Conservation (phyloP, 139 green algal species). For the Spirogloea muscicola region DNA sequence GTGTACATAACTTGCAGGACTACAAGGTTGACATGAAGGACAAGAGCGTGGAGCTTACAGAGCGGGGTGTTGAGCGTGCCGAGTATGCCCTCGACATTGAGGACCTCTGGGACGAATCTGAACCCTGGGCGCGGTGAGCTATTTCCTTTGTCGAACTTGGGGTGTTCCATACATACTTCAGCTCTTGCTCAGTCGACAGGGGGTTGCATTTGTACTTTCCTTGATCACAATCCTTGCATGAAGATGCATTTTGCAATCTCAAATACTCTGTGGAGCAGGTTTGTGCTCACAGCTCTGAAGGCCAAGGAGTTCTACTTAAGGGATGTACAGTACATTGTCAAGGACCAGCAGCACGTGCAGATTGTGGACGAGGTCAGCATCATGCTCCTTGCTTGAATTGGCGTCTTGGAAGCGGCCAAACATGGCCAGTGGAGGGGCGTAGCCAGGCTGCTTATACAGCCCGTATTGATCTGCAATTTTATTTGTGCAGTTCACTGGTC, state of each 20-base stretch:
- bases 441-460: neutral
- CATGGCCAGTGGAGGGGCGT: neutral
- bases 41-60: slow-evolving; percentile 38
- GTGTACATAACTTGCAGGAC: slow-evolving; percentile 30
- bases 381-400: no score
- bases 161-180: no score
- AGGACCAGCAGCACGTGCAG: slow-evolving; percentile 49
- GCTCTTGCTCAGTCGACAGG: no score
- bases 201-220: no score
- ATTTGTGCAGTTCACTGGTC: slow-evolving; percentile 27
- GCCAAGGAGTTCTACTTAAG: slow-evolving; percentile 54
- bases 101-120: slow-evolving; percentile 41
- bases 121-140: no score
- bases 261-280: slow-evolving; percentile 64
- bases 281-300: slow-evolving; percentile 54
- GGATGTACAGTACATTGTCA: slow-evolving; percentile 69
- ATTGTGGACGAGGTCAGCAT: slow-evolving; percentile 61
- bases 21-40: slow-evolving; percentile 42
- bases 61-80: slow-evolving; percentile 40
- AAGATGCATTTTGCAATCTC: no score
- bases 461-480: neutral
- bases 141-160: no score
- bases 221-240: no score
- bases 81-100: slow-evolving; percentile 16
- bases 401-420: no score